Evolutionary conservation across 768 basidiomycete species (phyloP).

Genomic region (Suillus sp.): DNA sequence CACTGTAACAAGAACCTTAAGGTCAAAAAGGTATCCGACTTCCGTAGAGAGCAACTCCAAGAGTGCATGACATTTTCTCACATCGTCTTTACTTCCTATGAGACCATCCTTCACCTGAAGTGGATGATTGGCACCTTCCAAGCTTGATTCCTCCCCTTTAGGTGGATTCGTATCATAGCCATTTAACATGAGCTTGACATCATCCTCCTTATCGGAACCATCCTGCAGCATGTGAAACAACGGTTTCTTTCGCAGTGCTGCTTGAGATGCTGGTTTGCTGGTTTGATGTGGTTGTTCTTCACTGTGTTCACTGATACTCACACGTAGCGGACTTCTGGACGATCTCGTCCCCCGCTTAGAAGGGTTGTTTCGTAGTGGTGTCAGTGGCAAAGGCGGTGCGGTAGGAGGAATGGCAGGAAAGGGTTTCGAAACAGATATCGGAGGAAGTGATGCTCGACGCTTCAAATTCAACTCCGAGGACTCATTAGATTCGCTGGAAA

Average conservation of each 20-base stretch:
- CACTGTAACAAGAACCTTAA: conserved; percentile 77
- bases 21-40: conserved; percentile 75
- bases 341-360: not conserved
- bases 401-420: conserved; percentile 15
- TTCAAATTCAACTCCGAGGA: conserved; percentile 22
- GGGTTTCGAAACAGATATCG: conserved; percentile 27
- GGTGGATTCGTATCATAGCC: not conserved
- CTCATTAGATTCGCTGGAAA: conserved; percentile 22
- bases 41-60: conserved; percentile 87
- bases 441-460: conserved; percentile 47
- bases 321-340: conserved; percentile 5
- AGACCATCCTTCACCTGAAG: not conserved
- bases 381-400: conserved; percentile 4
- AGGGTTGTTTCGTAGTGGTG: not conserved
- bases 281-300: not conserved
- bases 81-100: conserved; percentile 42
- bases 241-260: conserved; percentile 7
- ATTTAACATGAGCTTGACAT: conserved; percentile 5
- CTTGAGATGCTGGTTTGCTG: conserved; percentile 3
- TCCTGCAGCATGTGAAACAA: conserved; percentile 23
- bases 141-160: not conserved
- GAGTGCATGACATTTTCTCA: conserved; percentile 70
- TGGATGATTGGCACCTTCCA: not conserved
- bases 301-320: not conserved
- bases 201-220: conserved; percentile 22